phyloP scores from a whole-genome alignment of 2,329 filamentous ascomycete species.

The Alternaria rosae region DNA sequence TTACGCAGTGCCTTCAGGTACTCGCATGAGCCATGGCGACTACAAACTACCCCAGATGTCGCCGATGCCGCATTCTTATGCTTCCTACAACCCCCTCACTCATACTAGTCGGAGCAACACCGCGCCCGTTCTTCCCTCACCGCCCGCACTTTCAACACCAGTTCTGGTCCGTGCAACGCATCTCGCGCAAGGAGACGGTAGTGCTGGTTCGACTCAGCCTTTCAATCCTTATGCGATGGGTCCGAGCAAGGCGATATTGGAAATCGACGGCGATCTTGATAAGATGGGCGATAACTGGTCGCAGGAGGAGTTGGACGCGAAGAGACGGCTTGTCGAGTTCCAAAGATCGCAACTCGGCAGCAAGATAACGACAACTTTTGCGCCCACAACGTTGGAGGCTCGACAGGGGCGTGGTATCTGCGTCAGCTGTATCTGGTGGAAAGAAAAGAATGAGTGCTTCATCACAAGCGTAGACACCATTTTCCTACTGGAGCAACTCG shows the following conservation, averaged over 20 bases:
- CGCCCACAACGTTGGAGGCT: slow-evolving; percentile 78
- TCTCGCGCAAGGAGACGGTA: slow-evolving; percentile 60
- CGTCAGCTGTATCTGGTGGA: slow-evolving; percentile 98
- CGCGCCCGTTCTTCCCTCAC: slow-evolving; percentile 54
- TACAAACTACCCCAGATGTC: slow-evolving; percentile 48
- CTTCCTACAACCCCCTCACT: slow-evolving; percentile 55
- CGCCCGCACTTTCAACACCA: slow-evolving; percentile 59
- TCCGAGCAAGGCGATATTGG: slow-evolving; percentile 79
- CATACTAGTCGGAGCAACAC: slow-evolving; percentile 53
- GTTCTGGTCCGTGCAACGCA: slow-evolving; percentile 73
- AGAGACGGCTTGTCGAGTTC: slow-evolving; percentile 88
- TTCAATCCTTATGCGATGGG: slow-evolving; percentile 83
- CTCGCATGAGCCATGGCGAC: slow-evolving; percentile 34
- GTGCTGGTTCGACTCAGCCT: slow-evolving; percentile 54
- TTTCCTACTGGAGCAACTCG: slow-evolving; percentile 88
- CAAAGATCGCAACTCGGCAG: slow-evolving; percentile 81
- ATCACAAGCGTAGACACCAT: slow-evolving; percentile 98
- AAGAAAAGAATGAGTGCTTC: slow-evolving; percentile 86
- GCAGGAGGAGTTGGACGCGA: slow-evolving; percentile 77
- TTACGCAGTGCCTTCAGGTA: slow-evolving; percentile 43
- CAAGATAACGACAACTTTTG: slow-evolving; percentile 81
- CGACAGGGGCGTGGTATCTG: slow-evolving; percentile 85
- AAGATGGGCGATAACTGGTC: slow-evolving; percentile 86
- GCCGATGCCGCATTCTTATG: slow-evolving; percentile 47
- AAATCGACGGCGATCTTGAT: slow-evolving; percentile 85